These are phyloP conservation scores for Epichloe uncinata DNA, from an alignment of 2,329 filamentous ascomycete species.

Conservation along the genomic window DNA sequence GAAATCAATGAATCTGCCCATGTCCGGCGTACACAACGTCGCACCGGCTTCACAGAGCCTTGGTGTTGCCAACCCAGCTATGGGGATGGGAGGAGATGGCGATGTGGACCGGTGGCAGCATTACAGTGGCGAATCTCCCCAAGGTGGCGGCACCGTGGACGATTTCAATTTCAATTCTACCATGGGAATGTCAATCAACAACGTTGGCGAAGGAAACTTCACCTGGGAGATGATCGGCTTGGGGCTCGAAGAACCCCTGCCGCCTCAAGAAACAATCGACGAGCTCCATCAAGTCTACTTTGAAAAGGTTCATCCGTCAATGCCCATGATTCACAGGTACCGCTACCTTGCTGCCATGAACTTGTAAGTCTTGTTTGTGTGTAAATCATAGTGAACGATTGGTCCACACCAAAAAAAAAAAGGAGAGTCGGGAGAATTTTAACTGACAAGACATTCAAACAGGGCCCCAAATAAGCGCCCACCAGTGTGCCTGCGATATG, in stretches of 20 bases:
- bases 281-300: slow-evolving; percentile 87
- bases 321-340: slow-evolving; percentile 81
- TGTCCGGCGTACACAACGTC: slow-evolving; percentile 10
- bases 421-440: not conserved
- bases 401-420: not conserved
- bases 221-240: slow-evolving; percentile 66
- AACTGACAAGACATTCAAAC: not conserved
- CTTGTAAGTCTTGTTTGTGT: slow-evolving; percentile 33
- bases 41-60: slow-evolving; percentile 18
- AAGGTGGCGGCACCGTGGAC: slow-evolving; percentile 30
- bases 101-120: slow-evolving; percentile 44
- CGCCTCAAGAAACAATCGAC: slow-evolving; percentile 53
- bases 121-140: slow-evolving; percentile 40
- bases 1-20: slow-evolving; percentile 18
- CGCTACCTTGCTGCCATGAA: slow-evolving; percentile 84
- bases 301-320: slow-evolving; percentile 72
- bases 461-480: slow-evolving; percentile 73
- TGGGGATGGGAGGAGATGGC: slow-evolving; percentile 32
- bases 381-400: not conserved
- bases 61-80: slow-evolving; percentile 29
- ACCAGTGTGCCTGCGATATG: slow-evolving; percentile 79
- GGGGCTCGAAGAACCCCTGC: slow-evolving; percentile 45
- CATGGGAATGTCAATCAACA: slow-evolving; percentile 36
- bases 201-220: slow-evolving; percentile 40
- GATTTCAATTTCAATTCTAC: slow-evolving; percentile 43